phyloP scores from a whole-genome alignment of 2,329 filamentous ascomycete genomes.

The Botryotinia convoluta region DNA sequence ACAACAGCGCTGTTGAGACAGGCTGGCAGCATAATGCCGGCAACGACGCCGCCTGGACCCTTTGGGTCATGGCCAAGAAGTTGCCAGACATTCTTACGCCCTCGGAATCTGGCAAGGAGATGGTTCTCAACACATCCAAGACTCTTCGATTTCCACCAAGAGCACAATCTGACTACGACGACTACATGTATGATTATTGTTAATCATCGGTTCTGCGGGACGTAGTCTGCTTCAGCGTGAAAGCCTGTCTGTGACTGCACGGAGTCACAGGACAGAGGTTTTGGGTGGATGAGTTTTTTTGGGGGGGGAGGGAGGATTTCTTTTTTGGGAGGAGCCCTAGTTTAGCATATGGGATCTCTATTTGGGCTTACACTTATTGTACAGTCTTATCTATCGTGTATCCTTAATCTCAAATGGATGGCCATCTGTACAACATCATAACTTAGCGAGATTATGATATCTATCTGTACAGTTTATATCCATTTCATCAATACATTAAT shows the following conservation, averaged over 20 bases:
- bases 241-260: neutral
- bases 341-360: neutral
- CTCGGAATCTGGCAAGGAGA: neutral
- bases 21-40: slow-evolving; percentile 19
- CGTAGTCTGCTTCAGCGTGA: rapidly evolving
- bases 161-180: neutral
- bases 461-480: neutral
- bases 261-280: neutral
- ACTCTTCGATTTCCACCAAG: neutral
- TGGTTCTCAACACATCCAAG: neutral
- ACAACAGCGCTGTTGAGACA: rapidly evolving
- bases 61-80: slow-evolving; percentile 7
- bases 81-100: neutral
- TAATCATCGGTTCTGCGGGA: rapidly evolving
- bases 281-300: neutral
- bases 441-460: neutral
- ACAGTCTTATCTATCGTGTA: no score
- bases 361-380: no score
- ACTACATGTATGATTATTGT: neutral
- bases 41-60: neutral
- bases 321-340: neutral
- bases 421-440: neutral
- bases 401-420: neutral
- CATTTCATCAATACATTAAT: neutral
- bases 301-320: no score